A percentile compares a stretch with the other conserved stretches of the same genome.
Conservation (phyloP, 23 red algal genomes). For the Gracilaria vermiculophylla region DNA sequence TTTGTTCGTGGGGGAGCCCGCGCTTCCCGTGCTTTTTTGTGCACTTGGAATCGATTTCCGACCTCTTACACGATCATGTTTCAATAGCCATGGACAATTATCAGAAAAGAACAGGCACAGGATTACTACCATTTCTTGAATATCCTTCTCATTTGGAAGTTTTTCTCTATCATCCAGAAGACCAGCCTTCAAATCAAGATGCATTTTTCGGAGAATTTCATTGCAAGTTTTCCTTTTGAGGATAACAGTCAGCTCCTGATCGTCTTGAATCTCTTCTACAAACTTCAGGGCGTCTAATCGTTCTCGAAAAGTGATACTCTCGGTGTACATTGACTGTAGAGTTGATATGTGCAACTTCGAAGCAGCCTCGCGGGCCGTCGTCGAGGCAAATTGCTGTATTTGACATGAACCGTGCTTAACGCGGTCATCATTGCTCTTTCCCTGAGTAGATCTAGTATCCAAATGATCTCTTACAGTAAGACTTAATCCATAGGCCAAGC, state of each 20-base stretch:
- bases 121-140: not conserved
- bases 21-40: not conserved
- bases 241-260: not conserved
- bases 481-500: slow-evolving; percentile 9
- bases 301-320: not conserved
- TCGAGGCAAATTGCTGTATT: not conserved
- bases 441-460: not conserved
- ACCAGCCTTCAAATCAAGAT: not conserved
- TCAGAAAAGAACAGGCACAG: not conserved
- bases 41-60: no score
- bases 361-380: not conserved
- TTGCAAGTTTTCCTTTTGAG: slow-evolving; percentile 7
- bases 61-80: not conserved
- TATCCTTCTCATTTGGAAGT: not conserved
- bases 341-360: not conserved
- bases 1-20: not conserved
- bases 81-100: not conserved
- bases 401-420: not conserved
- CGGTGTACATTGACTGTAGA: not conserved
- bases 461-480: slow-evolving; percentile 17
- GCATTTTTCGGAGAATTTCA: not conserved
- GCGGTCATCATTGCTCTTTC: not conserved
- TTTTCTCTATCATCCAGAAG: not conserved
- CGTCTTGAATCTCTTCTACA: not conserved
- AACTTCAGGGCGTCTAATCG: not conserved